A percentile compares a stretch with the other conserved stretches of the same genome.
Evolutionary conservation across 371 early-diverging fungal genomes (phyloP).

Genomic region (Mortierella sp.): DNA sequence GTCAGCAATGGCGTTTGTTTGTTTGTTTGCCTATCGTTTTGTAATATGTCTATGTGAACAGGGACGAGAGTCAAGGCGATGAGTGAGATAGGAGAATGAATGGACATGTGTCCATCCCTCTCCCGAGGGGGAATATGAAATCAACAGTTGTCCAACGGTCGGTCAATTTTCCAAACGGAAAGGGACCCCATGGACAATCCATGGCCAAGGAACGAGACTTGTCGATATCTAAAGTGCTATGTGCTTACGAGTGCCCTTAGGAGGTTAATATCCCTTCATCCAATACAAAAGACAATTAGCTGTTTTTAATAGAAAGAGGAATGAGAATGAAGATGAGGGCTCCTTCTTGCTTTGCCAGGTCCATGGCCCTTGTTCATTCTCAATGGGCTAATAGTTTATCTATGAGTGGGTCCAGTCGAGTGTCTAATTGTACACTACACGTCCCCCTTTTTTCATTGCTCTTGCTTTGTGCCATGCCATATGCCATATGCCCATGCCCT

Average conservation of each 20-base stretch:
- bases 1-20: too few relatives aligned
- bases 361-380: too few relatives aligned
- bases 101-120: slow-evolving; percentile 11
- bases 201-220: neutral
- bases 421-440: neutral
- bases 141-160: neutral
- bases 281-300: neutral
- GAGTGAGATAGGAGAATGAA: neutral
- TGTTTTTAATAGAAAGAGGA: too few relatives aligned
- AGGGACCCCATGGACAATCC: neutral
- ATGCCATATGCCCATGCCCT: neutral
- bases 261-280: neutral
- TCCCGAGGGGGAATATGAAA: slow-evolving; percentile 12
- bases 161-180: neutral
- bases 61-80: neutral
- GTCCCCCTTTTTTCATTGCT: neutral
- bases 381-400: too few relatives aligned
- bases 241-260: neutral
- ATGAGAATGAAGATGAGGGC: neutral
- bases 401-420: too few relatives aligned
- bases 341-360: neutral
- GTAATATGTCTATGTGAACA: neutral
- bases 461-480: neutral
- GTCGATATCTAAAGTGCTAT: neutral
- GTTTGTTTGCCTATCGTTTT: too few relatives aligned